phyloP scores from a whole-genome alignment of 108 stramenopile genomes.

The Aurantiochytrium sp. region DNA sequence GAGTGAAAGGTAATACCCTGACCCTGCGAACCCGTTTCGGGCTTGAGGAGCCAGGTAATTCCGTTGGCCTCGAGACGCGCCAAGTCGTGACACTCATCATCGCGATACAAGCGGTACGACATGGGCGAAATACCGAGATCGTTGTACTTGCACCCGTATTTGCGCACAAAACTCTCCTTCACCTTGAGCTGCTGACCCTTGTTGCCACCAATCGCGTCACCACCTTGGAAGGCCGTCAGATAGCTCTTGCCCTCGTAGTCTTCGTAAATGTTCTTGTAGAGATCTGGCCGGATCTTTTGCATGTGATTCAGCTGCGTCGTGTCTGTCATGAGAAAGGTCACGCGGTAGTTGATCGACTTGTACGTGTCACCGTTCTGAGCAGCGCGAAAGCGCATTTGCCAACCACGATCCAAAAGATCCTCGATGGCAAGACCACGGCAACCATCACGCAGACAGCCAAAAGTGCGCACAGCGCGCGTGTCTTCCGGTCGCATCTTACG shows the following conservation, averaged over 20 bases:
- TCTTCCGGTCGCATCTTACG: conserved; percentile 16
- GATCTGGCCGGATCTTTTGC: conserved; percentile 8
- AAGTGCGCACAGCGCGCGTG: not conserved
- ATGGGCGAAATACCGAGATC: conserved; percentile 16
- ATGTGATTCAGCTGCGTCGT: conserved; percentile 13
- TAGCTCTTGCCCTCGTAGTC: conserved; percentile 7
- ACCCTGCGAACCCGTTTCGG: conserved; percentile 12
- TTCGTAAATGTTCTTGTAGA: conserved; percentile 6
- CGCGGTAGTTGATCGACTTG: conserved; percentile 12
- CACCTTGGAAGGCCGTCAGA: not conserved
- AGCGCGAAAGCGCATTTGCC: conserved; percentile 12
- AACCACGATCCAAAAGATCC: not conserved
- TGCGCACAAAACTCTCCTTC: not conserved
- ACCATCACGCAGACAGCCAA: conserved; percentile 8
- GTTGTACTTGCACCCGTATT: conserved; percentile 10
- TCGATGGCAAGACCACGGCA: conserved; percentile 18
- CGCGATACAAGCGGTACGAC: conserved; percentile 12
- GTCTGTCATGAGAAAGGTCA: not conserved
- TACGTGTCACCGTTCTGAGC: conserved; percentile 8
- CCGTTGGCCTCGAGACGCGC: not conserved
- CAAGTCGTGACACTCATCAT: not conserved
- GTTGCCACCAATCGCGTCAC: conserved; percentile 11
- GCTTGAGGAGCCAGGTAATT: conserved; percentile 15
- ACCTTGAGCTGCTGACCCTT: conserved; percentile 20
- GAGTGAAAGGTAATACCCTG: conserved; percentile 15